Evolutionary conservation across 257 asterid genomes (phyloP).

Genomic region (Linaria vulgaris): DNA sequence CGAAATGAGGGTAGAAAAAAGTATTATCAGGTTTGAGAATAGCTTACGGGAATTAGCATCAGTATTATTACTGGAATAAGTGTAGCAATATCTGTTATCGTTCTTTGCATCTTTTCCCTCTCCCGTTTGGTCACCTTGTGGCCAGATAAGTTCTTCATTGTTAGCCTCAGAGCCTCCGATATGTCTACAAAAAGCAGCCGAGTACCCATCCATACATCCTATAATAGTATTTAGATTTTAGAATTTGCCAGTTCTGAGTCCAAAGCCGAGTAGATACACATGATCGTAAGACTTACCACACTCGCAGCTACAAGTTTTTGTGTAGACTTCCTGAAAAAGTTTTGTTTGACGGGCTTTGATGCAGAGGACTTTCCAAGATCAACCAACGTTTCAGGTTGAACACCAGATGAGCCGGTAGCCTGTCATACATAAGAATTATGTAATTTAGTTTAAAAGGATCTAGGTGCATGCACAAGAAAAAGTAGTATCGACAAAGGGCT

Average conservation of each 20-base stretch:
- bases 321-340: conserved; percentile 47
- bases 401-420: conserved; percentile 35
- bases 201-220: conserved; percentile 85
- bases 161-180: conserved; percentile 36
- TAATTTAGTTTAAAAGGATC: conserved; percentile 10
- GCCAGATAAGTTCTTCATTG: conserved; percentile 48
- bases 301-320: conserved; percentile 51
- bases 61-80: conserved; percentile 73
- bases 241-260: conserved; percentile 13
- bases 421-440: conserved; percentile 32
- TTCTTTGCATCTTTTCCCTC: conserved; percentile 55
- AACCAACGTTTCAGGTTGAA: conserved; percentile 25
- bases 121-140: conserved; percentile 54
- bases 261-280: not conserved
- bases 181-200: conserved; percentile 61
- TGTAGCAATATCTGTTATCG: conserved; percentile 53
- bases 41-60: conserved; percentile 79
- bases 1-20: no score
- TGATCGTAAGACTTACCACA: conserved; percentile 44
- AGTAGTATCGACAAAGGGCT: not conserved
- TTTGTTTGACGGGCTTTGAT: conserved; percentile 34
- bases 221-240: conserved; percentile 20
- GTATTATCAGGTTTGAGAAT: not conserved
- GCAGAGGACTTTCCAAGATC: conserved; percentile 26
- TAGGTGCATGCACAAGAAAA: not conserved